A percentile compares a stretch with the other conserved stretches of the same genome.
Evolutionary conservation across 805 yeast genomes (phyloP).

Genomic region (Kregervanrija fluxuum): DNA sequence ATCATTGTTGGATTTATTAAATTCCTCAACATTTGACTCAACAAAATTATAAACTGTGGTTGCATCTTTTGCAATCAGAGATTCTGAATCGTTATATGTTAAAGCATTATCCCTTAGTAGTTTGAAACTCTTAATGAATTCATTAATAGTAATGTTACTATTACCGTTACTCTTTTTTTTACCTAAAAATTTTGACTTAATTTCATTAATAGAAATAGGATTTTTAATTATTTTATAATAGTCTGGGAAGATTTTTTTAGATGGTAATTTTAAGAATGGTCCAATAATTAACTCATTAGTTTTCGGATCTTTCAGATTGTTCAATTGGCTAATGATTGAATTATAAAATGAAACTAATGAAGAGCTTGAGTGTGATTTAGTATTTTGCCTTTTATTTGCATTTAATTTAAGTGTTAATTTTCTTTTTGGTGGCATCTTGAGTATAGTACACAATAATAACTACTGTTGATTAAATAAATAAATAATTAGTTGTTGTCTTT

Average conservation of each 20-base stretch:
- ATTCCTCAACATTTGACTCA: conserved; percentile 37
- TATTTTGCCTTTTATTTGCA: conserved; percentile 15
- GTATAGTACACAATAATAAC: background rate
- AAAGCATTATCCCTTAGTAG: conserved; percentile 64
- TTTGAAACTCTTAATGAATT: conserved; percentile 52
- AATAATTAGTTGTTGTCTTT: too few relatives aligned
- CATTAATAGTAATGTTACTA: conserved; percentile 31
- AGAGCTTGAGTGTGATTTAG: background rate
- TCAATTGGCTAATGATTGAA: conserved; percentile 4
- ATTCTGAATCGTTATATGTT: conserved; percentile 58
- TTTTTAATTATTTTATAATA: conserved; percentile 55
- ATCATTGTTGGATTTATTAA: conserved; percentile 13
- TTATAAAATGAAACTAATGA: conserved; percentile 6
- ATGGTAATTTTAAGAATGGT: conserved; percentile 63
- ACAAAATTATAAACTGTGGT: conserved; percentile 48
- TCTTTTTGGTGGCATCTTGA: conserved; percentile 17
- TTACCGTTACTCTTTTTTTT: conserved; percentile 8
- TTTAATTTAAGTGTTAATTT: conserved; percentile 1
- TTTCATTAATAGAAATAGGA: conserved; percentile 69
- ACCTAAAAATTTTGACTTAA: conserved; percentile 21
- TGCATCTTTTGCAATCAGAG: conserved; percentile 64
- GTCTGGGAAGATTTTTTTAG: conserved; percentile 68
- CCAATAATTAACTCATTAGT: conserved; percentile 29
- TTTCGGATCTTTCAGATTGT: conserved; percentile 10
- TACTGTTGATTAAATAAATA: too few relatives aligned